These are phyloP conservation scores for Pseudogymnoascus sp. DNA, from an alignment of 2,329 filamentous ascomycete genomes.

Conservation along the genomic window DNA sequence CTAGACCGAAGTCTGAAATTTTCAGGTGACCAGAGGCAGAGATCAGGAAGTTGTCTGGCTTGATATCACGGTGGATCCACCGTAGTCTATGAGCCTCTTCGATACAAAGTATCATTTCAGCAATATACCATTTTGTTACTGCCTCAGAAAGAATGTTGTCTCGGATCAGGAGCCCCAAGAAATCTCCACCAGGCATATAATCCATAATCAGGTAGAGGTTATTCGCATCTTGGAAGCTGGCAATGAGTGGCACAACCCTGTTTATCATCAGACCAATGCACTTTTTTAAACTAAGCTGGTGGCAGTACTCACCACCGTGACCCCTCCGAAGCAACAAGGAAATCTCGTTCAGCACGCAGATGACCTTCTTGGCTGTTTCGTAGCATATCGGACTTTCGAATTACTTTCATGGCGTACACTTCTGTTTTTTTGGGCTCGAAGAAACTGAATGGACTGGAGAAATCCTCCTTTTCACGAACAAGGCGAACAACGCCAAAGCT, in stretches of 20 bases:
- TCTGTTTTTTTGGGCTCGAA: conserved; percentile 37
- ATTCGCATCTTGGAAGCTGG: conserved; percentile 79
- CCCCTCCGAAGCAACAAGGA: conserved; percentile 80
- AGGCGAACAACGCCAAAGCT: conserved; percentile 90
- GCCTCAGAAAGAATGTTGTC: conserved; percentile 75
- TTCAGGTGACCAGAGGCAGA: conserved; percentile 82
- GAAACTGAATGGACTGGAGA: conserved; percentile 18
- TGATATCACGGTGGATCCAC: conserved; percentile 93
- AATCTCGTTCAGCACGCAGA: conserved; percentile 82
- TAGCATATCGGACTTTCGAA: conserved; percentile 88
- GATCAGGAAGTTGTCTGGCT: conserved; percentile 95
- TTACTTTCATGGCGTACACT: conserved; percentile 95
- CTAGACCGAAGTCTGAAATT: conserved; percentile 92
- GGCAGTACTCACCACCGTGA: conserved; percentile 57
- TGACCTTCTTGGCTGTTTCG: conserved; percentile 88
- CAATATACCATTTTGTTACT: conserved; percentile 77
- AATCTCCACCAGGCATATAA: conserved; percentile 95
- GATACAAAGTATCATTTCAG: conserved; percentile 92
- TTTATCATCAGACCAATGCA: conserved; percentile 10
- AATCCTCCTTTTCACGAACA: conserved; percentile 57
- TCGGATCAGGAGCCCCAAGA: conserved; percentile 76
- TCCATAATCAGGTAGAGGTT: conserved; percentile 95
- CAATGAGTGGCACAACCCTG: conserved; percentile 77
- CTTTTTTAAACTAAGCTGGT: background rate
- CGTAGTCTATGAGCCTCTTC: conserved; percentile 82